Conservation (phyloP, 192 early-diverging fungal species). For the Coemansia sp. region DNA sequence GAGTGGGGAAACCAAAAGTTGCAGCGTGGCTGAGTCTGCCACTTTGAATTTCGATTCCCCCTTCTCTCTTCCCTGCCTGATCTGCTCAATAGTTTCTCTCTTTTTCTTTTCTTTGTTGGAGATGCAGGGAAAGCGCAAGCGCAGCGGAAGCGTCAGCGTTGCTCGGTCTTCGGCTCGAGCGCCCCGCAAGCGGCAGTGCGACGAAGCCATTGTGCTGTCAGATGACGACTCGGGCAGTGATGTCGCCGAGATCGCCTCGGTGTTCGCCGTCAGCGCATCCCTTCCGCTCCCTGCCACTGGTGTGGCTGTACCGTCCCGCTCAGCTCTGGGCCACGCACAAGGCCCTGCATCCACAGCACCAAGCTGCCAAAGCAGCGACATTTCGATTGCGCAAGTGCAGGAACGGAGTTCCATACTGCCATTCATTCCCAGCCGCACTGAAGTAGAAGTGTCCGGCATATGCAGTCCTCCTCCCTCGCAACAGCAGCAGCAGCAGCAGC, state of each 20-base stretch:
- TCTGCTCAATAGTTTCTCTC: not conserved
- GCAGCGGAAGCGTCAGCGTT: not conserved
- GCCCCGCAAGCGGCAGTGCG: not conserved
- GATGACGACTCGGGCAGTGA: not conserved
- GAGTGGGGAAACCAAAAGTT: slow-evolving; percentile 3
- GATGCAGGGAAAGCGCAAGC: not conserved
- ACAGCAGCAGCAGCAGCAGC: not conserved
- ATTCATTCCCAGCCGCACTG: not conserved
- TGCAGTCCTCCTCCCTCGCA: slow-evolving; percentile 3
- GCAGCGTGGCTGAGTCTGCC: not conserved
- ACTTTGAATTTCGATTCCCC: not conserved
- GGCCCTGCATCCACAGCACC: not conserved
- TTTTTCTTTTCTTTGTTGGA: not conserved
- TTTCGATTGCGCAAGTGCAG: not conserved
- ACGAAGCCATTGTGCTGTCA: not conserved
- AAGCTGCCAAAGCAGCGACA: not conserved
- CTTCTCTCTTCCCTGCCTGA: not conserved
- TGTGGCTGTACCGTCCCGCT: not conserved
- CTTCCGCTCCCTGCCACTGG: not conserved
- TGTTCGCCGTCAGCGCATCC: not conserved
- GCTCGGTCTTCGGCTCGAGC: not conserved
- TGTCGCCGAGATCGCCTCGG: not conserved
- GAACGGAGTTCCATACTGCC: not conserved
- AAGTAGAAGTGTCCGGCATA: not conserved
- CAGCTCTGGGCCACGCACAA: not conserved